phyloP scores from a whole-genome alignment of 441 rosid species.

The Syzygium syzygioides region DNA sequence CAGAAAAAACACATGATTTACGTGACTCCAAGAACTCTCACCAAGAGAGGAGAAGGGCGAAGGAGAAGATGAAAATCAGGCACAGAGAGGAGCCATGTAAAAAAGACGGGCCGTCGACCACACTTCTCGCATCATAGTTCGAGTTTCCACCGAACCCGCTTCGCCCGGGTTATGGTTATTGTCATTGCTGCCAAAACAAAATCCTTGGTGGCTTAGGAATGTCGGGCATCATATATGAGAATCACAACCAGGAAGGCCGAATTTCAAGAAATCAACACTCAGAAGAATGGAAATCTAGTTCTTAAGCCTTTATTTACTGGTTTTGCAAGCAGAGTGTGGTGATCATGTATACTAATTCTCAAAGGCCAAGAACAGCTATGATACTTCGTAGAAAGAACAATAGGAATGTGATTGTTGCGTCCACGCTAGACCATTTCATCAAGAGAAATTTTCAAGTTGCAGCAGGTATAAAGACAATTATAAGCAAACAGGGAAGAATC shows the following conservation, averaged over 20 bases:
- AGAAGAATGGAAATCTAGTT: neutral
- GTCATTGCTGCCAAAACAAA: neutral
- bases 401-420: neutral
- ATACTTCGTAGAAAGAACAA: neutral
- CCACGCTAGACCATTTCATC: neutral
- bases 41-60: neutral
- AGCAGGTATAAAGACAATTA: neutral
- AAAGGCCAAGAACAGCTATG: neutral
- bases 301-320: neutral
- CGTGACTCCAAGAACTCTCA: neutral
- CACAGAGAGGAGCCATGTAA: neutral
- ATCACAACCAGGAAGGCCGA: neutral
- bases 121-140: neutral
- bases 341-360: neutral
- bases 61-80: neutral
- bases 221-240: neutral
- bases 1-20: neutral
- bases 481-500: neutral
- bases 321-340: neutral
- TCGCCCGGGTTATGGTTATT: neutral
- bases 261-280: neutral
- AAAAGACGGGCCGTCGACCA: neutral
- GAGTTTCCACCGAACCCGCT: neutral
- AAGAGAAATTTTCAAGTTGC: neutral
- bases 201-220: neutral